Evolutionary conservation across 2,329 filamentous ascomycete genomes (phyloP).

Genomic region (Aspergillus sp.): DNA sequence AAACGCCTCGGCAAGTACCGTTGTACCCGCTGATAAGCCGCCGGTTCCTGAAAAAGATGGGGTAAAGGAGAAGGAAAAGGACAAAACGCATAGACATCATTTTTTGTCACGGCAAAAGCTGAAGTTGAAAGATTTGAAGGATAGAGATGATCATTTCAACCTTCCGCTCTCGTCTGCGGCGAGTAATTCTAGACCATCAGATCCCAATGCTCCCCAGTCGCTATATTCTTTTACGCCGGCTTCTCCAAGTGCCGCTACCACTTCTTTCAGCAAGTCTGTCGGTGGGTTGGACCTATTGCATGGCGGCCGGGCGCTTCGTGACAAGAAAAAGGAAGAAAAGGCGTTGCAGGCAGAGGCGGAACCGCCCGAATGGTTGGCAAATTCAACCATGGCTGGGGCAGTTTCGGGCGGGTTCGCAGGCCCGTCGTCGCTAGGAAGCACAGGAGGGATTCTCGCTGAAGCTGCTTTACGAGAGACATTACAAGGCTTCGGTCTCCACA

Average conservation of each 20-base stretch:
- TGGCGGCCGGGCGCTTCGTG: slow-evolving; percentile 71
- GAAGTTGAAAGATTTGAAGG: slow-evolving; percentile 63
- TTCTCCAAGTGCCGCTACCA: slow-evolving; percentile 59
- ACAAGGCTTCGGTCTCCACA: slow-evolving; percentile 62
- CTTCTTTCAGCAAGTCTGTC: slow-evolving; percentile 74
- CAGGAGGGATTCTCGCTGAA: slow-evolving; percentile 32
- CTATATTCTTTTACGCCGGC: slow-evolving; percentile 67
- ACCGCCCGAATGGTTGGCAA: slow-evolving; percentile 34
- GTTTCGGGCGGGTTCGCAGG: slow-evolving; percentile 33
- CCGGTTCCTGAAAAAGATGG: slow-evolving; percentile 41
- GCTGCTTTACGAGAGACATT: slow-evolving; percentile 42
- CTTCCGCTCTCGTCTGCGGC: slow-evolving; percentile 64
- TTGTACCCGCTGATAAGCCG: slow-evolving; percentile 52
- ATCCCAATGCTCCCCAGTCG: slow-evolving; percentile 62
- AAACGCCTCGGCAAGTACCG: slow-evolving; percentile 62
- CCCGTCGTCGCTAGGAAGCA: slow-evolving; percentile 37
- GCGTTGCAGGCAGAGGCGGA: slow-evolving; percentile 39
- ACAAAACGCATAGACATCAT: slow-evolving; percentile 57
- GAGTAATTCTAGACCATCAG: slow-evolving; percentile 64
- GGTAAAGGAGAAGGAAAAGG: slow-evolving; percentile 44
- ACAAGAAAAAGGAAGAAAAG: slow-evolving; percentile 77
- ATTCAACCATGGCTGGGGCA: slow-evolving; percentile 22
- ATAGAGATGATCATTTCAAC: slow-evolving; percentile 58
- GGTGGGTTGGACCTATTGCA: slow-evolving; percentile 77
- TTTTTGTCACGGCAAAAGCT: slow-evolving; percentile 66